A percentile compares a stretch with the other conserved stretches of the same genome.
phyloP scores from a whole-genome alignment of 257 asterid genomes.

The Cruciata laevipes region DNA sequence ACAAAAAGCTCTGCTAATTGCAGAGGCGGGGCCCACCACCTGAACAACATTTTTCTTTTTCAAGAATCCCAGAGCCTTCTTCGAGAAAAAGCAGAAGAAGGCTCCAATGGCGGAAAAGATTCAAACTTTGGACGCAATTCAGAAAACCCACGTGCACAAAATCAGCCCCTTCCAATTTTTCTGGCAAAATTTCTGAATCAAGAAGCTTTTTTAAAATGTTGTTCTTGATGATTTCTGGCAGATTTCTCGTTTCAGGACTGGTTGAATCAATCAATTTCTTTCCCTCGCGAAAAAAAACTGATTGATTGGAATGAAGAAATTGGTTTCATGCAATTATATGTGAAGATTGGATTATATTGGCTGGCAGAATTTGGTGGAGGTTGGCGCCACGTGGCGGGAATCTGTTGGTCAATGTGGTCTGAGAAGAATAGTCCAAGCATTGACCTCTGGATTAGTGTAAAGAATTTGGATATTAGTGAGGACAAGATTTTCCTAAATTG shows the following conservation, averaged over 20 bases:
- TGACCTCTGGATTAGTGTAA: neutral
- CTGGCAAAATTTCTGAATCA: neutral
- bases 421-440: neutral
- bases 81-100: slow-evolving; percentile 45
- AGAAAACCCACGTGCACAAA: slow-evolving; percentile 4
- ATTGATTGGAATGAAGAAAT: neutral
- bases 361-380: slow-evolving; percentile 19
- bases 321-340: neutral
- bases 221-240: slow-evolving; percentile 19
- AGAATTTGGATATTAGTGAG: neutral
- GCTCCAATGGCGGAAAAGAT: slow-evolving; percentile 19
- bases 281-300: neutral
- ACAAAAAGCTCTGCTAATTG: slow-evolving; percentile 65
- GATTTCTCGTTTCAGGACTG: slow-evolving; percentile 30
- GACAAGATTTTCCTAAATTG: slow-evolving; percentile 10
- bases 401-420: slow-evolving; percentile 3
- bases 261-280: slow-evolving; percentile 8
- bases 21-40: slow-evolving; percentile 68
- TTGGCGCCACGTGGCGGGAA: slow-evolving; percentile 38
- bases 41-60: slow-evolving; percentile 46
- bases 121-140: slow-evolving; percentile 9
- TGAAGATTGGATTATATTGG: neutral
- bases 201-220: no score
- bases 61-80: slow-evolving; percentile 43
- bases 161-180: neutral